Percentiles rank a stretch among this genome's conserved stretches.
These are phyloP conservation scores for Harrya chromipes DNA, from an alignment of 768 basidiomycete genomes.

Conservation along the genomic window DNA sequence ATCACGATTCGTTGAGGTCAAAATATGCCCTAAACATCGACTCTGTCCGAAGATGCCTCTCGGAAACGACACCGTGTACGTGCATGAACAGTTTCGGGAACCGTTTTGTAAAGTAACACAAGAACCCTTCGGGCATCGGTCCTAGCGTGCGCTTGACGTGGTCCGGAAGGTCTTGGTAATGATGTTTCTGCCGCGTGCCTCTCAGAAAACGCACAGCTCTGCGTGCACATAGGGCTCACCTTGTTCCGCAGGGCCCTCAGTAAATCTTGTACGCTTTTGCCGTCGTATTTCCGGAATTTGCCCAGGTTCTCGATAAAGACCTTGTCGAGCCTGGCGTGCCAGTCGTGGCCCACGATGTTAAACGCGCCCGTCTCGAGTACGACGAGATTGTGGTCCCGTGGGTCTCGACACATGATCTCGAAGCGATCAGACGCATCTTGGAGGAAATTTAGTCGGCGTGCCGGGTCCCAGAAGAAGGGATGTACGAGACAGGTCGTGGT, in stretches of 20 bases:
- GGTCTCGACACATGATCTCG: slow-evolving; percentile 95
- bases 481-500: slow-evolving; percentile 85
- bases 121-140: slow-evolving; percentile 87
- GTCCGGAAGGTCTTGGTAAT: slow-evolving; percentile 95
- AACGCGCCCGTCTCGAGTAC: slow-evolving; percentile 69
- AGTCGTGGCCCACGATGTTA: slow-evolving; percentile 83
- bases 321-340: slow-evolving; percentile 84
- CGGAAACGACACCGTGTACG: slow-evolving; percentile 79
- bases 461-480: slow-evolving; percentile 96
- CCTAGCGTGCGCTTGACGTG: slow-evolving; percentile 87
- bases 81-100: slow-evolving; percentile 91
- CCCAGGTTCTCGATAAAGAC: slow-evolving; percentile 92
- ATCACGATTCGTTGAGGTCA: slow-evolving; percentile 54
- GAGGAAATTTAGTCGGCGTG: slow-evolving; percentile 84
- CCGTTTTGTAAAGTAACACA: slow-evolving; percentile 90
- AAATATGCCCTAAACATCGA: slow-evolving; percentile 93
- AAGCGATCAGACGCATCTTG: slow-evolving; percentile 97
- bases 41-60: slow-evolving; percentile 71
- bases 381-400: slow-evolving; percentile 72
- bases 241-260: slow-evolving; percentile 93
- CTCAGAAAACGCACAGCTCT: no score
- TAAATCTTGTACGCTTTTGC: slow-evolving; percentile 85
- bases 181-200: slow-evolving; percentile 70
- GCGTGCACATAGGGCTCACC: slow-evolving; percentile 42
- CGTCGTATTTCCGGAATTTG: slow-evolving; percentile 97